Conservation (phyloP, 176 grass and related monocot genomes). For the sorghum (Sorghum bicolor) region Sorghum_bicolor_NCBIv3 NC_012875.2:52996001-52996500, state of each 20-base stretch:
- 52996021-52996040: conserved; percentile 14
- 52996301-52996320: conserved; percentile 54
- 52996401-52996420: neutral
- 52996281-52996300: conserved; percentile 39
- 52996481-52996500: neutral
- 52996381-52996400: neutral
- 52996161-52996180: neutral
- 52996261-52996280: conserved; percentile 46
- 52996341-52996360: conserved; percentile 49
- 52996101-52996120: neutral
- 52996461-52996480: neutral
- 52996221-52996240: conserved; percentile 24
- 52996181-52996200: neutral
- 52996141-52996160: neutral
- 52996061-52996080: neutral
- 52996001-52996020: conserved; percentile 36
- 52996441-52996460: neutral
- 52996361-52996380: conserved; percentile 13
- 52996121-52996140: neutral
- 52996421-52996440: neutral
- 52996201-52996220: neutral
- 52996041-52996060: neutral
- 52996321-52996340: conserved; percentile 61
- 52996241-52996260: conserved; percentile 25
- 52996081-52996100: neutral